Base-by-base conservation (phyloP, 805 yeast species). In the Teunomyces lycoperdinae region DNA sequence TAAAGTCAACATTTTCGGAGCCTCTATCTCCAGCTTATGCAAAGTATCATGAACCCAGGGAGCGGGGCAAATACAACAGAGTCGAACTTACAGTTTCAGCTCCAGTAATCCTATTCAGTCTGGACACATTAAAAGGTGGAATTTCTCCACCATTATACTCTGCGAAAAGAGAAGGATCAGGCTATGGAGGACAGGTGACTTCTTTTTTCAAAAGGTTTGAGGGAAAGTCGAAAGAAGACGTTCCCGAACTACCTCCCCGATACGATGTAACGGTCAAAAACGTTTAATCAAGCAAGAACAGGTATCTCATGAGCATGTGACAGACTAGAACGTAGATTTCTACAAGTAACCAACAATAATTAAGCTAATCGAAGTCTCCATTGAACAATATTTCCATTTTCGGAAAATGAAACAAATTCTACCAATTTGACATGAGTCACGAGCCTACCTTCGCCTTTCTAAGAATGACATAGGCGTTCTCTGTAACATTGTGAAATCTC, bases 11-110 rank as follows among this genome's bases (percentile, higher is more conserved):
- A 9, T 8, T 32, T 8, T 32, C 34, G 9, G 34, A 32, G 17
- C n/a, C 14, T 32, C 10, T 13, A 32, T 14, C 34, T 32, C 34
- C 34, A 13, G 16, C 17, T 24, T 38, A 38, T 9, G 11, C 41
- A 13, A 38, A 38, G 13, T 38, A 38, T 9, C 41, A 38, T 13
- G 41, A 38, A n/a, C 30, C 41, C 13, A 38, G 24, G 13, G 30
- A 7, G 9, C 10, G 11, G 3, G 16, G 16, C 8, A 38, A 38
- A 8, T 50, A 34, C 27, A 48, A 50, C 27, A 50, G 40, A 38
- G 54, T 50, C 5, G 57, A 55, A 17, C 42, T 55, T 17, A 42
- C 56, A 3, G 50, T 52, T 36, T 29, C 56, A 9, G 26, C 51
- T 10, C 55, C 59, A n/a, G 38, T 55, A 20, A 17, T 40, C 5